Percentiles rank a stretch among this genome's conserved stretches.
These are phyloP conservation scores for Sextonia rubra DNA, from an alignment of 164 flowering plant genomes.

Conservation along the genomic window DNA sequence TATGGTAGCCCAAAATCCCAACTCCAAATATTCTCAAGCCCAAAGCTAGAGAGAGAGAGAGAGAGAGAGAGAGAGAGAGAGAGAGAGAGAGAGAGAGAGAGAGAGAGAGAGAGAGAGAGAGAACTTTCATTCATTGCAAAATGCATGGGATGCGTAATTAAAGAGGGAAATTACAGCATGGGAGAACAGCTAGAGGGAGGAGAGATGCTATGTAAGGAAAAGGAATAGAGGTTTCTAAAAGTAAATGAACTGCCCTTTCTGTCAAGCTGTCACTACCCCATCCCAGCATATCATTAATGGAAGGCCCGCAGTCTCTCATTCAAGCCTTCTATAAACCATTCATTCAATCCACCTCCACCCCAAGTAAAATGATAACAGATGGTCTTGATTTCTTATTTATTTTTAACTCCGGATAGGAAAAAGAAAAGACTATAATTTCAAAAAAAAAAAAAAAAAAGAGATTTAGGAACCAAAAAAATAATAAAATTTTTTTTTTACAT, in stretches of 20 bases:
- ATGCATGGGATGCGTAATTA: not conserved
- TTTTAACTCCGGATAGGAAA: not conserved
- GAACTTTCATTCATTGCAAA: too few species aligned
- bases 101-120: not conserved
- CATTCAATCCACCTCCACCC: slow-evolving; percentile 15
- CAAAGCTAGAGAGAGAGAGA: not conserved
- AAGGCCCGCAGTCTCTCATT: slow-evolving; percentile 44
- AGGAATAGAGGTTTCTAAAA: slow-evolving; percentile 31
- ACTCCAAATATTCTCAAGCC: not conserved
- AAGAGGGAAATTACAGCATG: slow-evolving; percentile 7
- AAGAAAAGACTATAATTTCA: too few species aligned
- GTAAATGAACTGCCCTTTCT: slow-evolving; percentile 31
- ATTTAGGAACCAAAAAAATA: not conserved
- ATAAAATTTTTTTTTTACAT: not conserved
- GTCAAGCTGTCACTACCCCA: slow-evolving; percentile 25
- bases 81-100: not conserved
- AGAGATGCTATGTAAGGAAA: slow-evolving; percentile 11
- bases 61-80: not conserved
- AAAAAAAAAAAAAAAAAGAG: not conserved
- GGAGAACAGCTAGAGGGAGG: slow-evolving; percentile 1
- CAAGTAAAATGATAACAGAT: slow-evolving; percentile 6
- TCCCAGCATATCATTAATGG: slow-evolving; percentile 37
- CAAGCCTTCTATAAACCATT: slow-evolving; percentile 11
- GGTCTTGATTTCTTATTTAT: not conserved
- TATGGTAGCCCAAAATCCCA: slow-evolving; percentile 2